Evolutionary conservation across 805 yeast species (phyloP).

Genomic region (Starmerella apis): DNA sequence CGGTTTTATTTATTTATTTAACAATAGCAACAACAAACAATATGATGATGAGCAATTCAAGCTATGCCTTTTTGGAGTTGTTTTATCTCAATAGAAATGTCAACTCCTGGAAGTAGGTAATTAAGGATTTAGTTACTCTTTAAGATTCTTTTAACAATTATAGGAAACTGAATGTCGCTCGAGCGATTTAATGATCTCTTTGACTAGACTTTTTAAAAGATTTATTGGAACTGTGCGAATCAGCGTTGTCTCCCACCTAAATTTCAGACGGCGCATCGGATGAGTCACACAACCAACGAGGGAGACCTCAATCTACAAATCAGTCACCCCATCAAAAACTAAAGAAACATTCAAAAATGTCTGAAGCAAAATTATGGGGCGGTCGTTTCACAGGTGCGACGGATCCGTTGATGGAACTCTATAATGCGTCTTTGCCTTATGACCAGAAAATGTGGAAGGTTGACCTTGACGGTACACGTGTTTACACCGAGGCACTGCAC

Average conservation of each 20-base stretch:
- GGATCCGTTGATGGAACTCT: slow-evolving; percentile 94
- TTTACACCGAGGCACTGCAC: slow-evolving; percentile 76
- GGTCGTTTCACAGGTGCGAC: slow-evolving; percentile 94
- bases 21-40: too few species aligned
- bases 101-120: too few species aligned
- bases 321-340: too few species aligned
- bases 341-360: slow-evolving; percentile 12
- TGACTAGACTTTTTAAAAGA: too few species aligned
- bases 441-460: slow-evolving; percentile 92
- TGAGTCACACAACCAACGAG: too few species aligned
- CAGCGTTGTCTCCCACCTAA: neutral
- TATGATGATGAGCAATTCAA: too few species aligned
- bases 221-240: too few species aligned
- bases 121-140: too few species aligned
- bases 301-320: neutral
- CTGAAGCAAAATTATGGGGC: slow-evolving; percentile 85
- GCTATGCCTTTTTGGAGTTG: too few species aligned
- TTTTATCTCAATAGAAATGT: too few species aligned
- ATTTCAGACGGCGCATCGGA: neutral
- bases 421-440: slow-evolving; percentile 93
- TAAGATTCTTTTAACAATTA: neutral
- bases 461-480: slow-evolving; percentile 87
- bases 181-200: too few species aligned
- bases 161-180: too few species aligned
- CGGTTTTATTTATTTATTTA: neutral